A percentile compares a stretch with the other conserved stretches of the same genome.
Evolutionary conservation across 331 rosid genomes (phyloP).

Genomic region (Spiraea crenata): DNA sequence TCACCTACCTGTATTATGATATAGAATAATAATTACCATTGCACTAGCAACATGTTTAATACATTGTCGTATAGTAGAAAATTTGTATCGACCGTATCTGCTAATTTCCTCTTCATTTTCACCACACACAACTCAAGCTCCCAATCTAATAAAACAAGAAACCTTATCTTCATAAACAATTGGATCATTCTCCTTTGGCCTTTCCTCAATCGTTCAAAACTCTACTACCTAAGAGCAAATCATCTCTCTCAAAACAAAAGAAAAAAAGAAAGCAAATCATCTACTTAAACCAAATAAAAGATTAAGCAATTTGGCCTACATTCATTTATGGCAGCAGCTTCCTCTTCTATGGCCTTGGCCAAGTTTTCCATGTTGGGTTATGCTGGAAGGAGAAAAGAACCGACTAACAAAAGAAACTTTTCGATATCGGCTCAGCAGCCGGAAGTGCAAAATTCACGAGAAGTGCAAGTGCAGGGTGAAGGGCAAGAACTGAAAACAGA

Average conservation of each 20-base stretch:
- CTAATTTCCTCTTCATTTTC: slow-evolving; percentile 13
- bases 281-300: not conserved
- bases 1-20: no score
- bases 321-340: slow-evolving; percentile 71
- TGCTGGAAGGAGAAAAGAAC: slow-evolving; percentile 40
- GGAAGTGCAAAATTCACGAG: slow-evolving; percentile 47
- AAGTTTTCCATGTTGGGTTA: slow-evolving; percentile 52
- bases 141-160: slow-evolving; percentile 21
- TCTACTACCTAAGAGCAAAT: slow-evolving; percentile 13
- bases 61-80: no score
- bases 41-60: no score
- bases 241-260: not conserved
- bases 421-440: slow-evolving; percentile 46
- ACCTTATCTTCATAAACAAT: slow-evolving; percentile 52
- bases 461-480: slow-evolving; percentile 29
- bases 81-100: not conserved
- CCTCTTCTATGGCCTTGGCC: slow-evolving; percentile 57
- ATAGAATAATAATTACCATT: no score
- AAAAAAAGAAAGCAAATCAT: slow-evolving; percentile 21
- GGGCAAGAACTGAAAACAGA: slow-evolving; percentile 20
- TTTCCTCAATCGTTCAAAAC: not conserved
- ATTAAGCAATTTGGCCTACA: slow-evolving; percentile 9
- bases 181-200: slow-evolving; percentile 19
- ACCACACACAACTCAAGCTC: slow-evolving; percentile 35
- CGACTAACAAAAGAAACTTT: slow-evolving; percentile 32